A percentile compares a stretch with the other conserved stretches of the same genome.
phyloP scores from a whole-genome alignment of 164 flowering plant genomes.

The Chloranthus sessilifolius region DNA sequence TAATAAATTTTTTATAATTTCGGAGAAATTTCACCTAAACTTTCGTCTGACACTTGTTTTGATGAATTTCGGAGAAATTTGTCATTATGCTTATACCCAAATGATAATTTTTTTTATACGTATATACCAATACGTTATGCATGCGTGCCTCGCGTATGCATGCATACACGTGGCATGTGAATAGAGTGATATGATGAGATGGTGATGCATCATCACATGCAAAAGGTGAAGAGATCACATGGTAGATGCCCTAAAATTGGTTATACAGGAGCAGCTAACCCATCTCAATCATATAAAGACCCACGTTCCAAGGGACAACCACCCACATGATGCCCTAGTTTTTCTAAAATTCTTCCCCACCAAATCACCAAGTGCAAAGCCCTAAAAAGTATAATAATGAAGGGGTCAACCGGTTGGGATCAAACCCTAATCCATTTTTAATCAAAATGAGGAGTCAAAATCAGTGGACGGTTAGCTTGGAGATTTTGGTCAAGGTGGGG shows the following conservation, averaged over 20 bases:
- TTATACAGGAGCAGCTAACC: slow-evolving; percentile 16
- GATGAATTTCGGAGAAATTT: neutral
- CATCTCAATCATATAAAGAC: slow-evolving; percentile 11
- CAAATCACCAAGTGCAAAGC: slow-evolving; percentile 9
- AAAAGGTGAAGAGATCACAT: slow-evolving; percentile 17
- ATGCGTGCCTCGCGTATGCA: neutral
- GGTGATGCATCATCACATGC: slow-evolving; percentile 15
- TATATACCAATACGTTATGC: neutral
- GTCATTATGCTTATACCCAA: neutral
- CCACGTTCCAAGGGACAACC: slow-evolving; percentile 7
- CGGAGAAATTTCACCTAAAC: neutral
- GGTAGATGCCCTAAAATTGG: slow-evolving; percentile 17
- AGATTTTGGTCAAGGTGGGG: too few species aligned
- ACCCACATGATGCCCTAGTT: slow-evolving; percentile 12
- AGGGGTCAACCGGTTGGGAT: neutral
- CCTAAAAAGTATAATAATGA: neutral
- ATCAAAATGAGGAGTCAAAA: too few species aligned
- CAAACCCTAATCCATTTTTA: too few species aligned
- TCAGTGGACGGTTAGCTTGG: too few species aligned
- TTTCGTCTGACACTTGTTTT: neutral
- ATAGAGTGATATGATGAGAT: neutral
- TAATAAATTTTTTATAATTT: too few species aligned
- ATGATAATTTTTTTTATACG: neutral
- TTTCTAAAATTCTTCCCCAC: slow-evolving; percentile 11
- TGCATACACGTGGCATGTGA: neutral